These are phyloP conservation scores for Pyrenula aspistea DNA, from an alignment of 495 filamentous ascomycete genomes.

Conservation along the genomic window DNA sequence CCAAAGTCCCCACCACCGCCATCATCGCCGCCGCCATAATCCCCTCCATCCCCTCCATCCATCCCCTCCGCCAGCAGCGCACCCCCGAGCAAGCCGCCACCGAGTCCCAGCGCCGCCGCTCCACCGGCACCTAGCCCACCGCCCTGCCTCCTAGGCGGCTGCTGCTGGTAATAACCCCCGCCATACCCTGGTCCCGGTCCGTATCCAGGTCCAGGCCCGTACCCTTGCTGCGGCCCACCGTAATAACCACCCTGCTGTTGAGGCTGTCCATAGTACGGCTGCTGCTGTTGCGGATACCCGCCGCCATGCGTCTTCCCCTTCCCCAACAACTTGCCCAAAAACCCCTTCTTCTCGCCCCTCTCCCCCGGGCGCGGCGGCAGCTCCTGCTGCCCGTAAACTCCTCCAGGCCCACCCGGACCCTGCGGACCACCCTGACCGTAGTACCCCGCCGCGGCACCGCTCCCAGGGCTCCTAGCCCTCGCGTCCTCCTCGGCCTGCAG, in stretches of 20 bases:
- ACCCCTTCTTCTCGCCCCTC: constrained; percentile 23
- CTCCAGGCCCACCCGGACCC: neutral
- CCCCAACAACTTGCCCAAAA: constrained; percentile 39
- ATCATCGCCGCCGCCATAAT: constrained; percentile 27
- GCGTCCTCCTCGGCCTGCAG: constrained; percentile 77
- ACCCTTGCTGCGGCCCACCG: constrained; percentile 30
- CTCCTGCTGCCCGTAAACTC: neutral
- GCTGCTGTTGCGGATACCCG: neutral
- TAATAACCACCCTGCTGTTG: constrained; percentile 16
- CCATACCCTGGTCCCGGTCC: constrained; percentile 20
- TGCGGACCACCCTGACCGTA: constrained; percentile 21
- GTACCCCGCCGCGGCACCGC: constrained; percentile 30
- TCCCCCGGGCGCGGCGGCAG: constrained; percentile 20
- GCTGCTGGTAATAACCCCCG: constrained; percentile 13
- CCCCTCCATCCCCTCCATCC: constrained; percentile 41
- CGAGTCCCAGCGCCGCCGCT: constrained; percentile 63
- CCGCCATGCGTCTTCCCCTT: constrained; percentile 19
- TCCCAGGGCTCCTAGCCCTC: constrained; percentile 21
- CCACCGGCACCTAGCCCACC: constrained; percentile 55
- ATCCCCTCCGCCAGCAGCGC: constrained; percentile 54
- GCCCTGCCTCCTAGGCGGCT: constrained; percentile 15
- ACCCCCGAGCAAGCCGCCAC: constrained; percentile 66
- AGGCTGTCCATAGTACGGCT: neutral
- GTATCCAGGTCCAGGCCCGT: constrained; percentile 17
- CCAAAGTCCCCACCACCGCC: constrained; percentile 31